A percentile compares a stretch with the other conserved stretches of the same genome.
Evolutionary conservation across 2,329 filamentous ascomycete species (phyloP).

Genomic region (Nothomitra cinnamomea): DNA sequence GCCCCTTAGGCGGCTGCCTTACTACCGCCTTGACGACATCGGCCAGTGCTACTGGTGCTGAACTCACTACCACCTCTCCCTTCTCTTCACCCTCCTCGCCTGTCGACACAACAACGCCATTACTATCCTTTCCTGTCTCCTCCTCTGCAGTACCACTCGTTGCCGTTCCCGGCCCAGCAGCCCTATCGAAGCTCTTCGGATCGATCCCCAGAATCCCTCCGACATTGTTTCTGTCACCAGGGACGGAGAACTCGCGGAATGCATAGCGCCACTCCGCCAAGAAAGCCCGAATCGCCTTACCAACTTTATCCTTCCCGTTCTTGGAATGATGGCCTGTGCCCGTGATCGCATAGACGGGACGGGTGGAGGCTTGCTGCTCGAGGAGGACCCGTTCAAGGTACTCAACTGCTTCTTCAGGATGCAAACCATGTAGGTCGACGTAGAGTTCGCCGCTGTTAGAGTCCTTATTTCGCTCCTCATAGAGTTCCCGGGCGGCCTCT

Average conservation of each 20-base stretch:
- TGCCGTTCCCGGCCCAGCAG: no score
- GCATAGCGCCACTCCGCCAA: constrained; percentile 92
- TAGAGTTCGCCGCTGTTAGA: constrained; percentile 56
- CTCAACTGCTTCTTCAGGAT: constrained; percentile 89
- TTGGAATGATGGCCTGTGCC: constrained; percentile 96
- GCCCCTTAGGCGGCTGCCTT: no score
- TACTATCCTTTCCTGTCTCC: background rate
- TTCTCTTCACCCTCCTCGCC: no score
- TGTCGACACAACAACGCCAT: background rate
- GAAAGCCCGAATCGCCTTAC: constrained; percentile 79
- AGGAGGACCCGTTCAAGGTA: constrained; percentile 79
- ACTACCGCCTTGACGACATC: no score
- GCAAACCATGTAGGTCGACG: constrained; percentile 93
- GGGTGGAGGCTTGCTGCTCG: constrained; percentile 48
- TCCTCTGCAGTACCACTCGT: background rate
- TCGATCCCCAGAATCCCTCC: constrained; percentile 49
- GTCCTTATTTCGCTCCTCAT: constrained; percentile 80
- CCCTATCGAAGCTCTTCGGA: constrained; percentile 42
- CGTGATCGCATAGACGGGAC: constrained; percentile 86
- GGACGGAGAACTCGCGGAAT: constrained; percentile 90
- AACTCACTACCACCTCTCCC: no score
- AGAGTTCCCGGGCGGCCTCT: constrained; percentile 79
- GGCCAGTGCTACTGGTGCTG: no score
- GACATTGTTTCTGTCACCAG: constrained; percentile 77
- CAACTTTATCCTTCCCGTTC: constrained; percentile 97